Conservation (phyloP, 257 asterid genomes). For the Gynochthodes officinalis region DNA sequence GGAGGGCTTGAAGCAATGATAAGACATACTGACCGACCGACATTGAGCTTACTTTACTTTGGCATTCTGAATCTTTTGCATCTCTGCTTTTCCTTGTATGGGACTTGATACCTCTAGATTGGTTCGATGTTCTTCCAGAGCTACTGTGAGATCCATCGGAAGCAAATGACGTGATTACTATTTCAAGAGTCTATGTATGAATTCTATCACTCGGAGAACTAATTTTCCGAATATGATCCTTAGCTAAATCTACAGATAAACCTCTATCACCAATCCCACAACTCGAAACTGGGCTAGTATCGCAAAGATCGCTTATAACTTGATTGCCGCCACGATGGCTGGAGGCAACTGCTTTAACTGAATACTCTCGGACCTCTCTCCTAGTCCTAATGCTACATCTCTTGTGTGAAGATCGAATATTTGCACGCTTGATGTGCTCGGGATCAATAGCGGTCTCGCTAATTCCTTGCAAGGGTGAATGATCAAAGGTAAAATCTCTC, state of each 20-base stretch:
- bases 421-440: slow-evolving; percentile 19
- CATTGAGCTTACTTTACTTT: slow-evolving; percentile 53
- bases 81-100: slow-evolving; percentile 62
- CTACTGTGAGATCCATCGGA: slow-evolving; percentile 70
- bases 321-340: slow-evolving; percentile 85
- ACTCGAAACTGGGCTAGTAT: slow-evolving; percentile 43
- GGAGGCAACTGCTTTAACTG: slow-evolving; percentile 53
- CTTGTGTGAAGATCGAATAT: slow-evolving; percentile 6
- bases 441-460: slow-evolving; percentile 15
- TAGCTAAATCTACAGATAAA: slow-evolving; percentile 22
- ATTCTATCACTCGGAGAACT: slow-evolving; percentile 34
- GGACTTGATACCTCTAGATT: slow-evolving; percentile 35
- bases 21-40: neutral
- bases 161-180: slow-evolving; percentile 49
- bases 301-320: slow-evolving; percentile 34
- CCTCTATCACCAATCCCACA: slow-evolving; percentile 27
- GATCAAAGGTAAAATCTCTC: slow-evolving; percentile 27
- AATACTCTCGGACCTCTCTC: slow-evolving; percentile 31
- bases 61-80: slow-evolving; percentile 61
- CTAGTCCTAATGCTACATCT: slow-evolving; percentile 11
- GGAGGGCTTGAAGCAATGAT: no score
- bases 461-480: neutral
- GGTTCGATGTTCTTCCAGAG: slow-evolving; percentile 47
- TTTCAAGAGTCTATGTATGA: slow-evolving; percentile 41
- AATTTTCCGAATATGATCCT: slow-evolving; percentile 27